Evolutionary conservation across 2,329 filamentous ascomycete species (phyloP), one percentile per base, ranked within the genome.

Genomic region (Zalaria sp.): DNA sequence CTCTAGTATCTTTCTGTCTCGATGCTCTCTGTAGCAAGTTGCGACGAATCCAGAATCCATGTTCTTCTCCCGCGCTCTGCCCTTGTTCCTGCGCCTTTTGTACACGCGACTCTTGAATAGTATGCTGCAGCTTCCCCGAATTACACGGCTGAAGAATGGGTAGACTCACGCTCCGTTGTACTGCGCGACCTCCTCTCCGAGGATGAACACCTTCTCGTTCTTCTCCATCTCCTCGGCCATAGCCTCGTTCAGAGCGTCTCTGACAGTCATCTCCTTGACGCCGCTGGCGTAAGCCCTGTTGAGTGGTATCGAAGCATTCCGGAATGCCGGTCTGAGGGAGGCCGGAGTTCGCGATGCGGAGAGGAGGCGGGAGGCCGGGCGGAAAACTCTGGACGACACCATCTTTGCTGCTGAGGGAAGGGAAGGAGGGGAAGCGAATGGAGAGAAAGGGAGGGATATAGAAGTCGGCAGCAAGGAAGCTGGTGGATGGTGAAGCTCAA

Each of bases 161-260:
- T 36, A 46, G 44, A 67, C 72, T 63, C 66, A 77, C 73, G 89
- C 89, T 73, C 91, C 91, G 66, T 98, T 98, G 74, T 98, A 98
- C 70, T 98, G 91, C 57, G 91, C 91, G 59, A 98, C 91, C 72
- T 98, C 91, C 74, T 98, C 91, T 57, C 91, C 91, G 45, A 98
- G 66, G 53, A 98, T 71, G 65, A 95, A 98, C 55, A 95, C 88
- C 74, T 95, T 96, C 50, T 81, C 74, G 67, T 98, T 93, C 60
- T 67, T 63, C 73, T 95, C 88, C 65, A 98, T 79, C 75, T 98
- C 91, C 72, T 98, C 91, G 38, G 87, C 87, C 60, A 98, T 80
- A 46, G 91, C 91, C 73, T 98, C 89, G 65, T 98, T 98, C 60
- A 98, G 73, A 46, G 91, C 91, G 62, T 98, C 91, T 70, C 91